Conservation (phyloP, 441 rosid species). For the Euphorbia schlechtendalii region DNA sequence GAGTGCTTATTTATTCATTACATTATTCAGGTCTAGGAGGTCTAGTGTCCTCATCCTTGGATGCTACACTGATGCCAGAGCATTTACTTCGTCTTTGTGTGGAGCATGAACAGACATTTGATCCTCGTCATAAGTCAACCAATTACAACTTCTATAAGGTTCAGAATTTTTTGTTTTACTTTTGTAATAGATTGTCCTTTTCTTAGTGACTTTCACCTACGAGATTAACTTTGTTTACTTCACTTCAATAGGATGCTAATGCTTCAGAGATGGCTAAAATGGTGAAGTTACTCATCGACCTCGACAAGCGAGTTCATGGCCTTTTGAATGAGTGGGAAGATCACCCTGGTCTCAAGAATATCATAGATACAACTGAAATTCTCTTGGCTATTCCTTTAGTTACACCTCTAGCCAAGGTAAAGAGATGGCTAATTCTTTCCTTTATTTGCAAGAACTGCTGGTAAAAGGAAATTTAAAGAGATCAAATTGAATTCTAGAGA, state of each 20-base stretch:
- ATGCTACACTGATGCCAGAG: slow-evolving; percentile 78
- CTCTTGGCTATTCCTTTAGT: slow-evolving; percentile 65
- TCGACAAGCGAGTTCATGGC: slow-evolving; percentile 36
- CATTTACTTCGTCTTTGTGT: slow-evolving; percentile 71
- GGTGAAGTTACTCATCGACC: slow-evolving; percentile 55
- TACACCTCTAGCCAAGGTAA: slow-evolving; percentile 96
- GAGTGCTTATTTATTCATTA: slow-evolving; percentile 13
- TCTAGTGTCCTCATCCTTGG: slow-evolving; percentile 52
- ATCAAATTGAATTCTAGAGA: slow-evolving; percentile 10
- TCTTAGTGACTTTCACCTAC: slow-evolving; percentile 12
- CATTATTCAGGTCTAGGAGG: slow-evolving; percentile 58
- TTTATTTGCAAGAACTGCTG: slow-evolving; percentile 13
- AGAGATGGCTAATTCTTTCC: slow-evolving; percentile 5
- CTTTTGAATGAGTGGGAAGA: slow-evolving; percentile 71
- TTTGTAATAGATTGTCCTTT: not conserved
- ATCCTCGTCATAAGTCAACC: slow-evolving; percentile 31
- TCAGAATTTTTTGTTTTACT: slow-evolving; percentile 12
- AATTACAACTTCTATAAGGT: slow-evolving; percentile 95
- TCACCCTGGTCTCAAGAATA: slow-evolving; percentile 74
- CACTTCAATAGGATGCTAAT: slow-evolving; percentile 58
- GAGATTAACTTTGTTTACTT: slow-evolving; percentile 20
- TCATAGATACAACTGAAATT: slow-evolving; percentile 62
- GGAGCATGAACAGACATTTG: slow-evolving; percentile 46
- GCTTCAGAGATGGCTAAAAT: slow-evolving; percentile 63
- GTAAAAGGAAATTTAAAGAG: not conserved